Base-by-base conservation (phyloP, 2,329 filamentous ascomycete genomes). In the Microsporum ferrugineum region DNA sequence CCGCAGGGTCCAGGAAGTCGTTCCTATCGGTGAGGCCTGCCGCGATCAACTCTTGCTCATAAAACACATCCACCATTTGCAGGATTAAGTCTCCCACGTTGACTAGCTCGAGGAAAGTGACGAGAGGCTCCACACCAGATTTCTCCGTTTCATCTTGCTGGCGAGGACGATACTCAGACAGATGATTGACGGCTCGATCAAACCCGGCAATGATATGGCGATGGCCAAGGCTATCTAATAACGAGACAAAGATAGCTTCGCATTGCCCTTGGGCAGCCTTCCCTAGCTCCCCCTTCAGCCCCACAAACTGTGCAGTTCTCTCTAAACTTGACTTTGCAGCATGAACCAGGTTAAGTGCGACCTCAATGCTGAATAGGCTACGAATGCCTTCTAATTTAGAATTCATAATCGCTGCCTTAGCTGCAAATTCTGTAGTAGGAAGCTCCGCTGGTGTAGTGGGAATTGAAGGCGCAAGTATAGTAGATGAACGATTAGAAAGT, bases 61-160 rank as follows among this genome's bases (percentile, higher is more conserved):
- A 99, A 72, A 99, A 99, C 38, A 99, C 91, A 71, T 99, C 94
- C 62, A 99, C 85, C 94, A 99, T 99, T 73, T 99, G 94, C 63
- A 95, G 90, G 68, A 99, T 99, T 62, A 99, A 80, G 72, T 99
- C 94, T 62, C 94, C 94, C 0, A 99, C 92, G 71, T 99, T 99
- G 72, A 99, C 94, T 33, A 99, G 83, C 75, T 99, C 94, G 63
- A 99, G 84, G 69, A 99, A 99, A 0, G 89, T 96, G 53, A 96
- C 91, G 2, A 99, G 81, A 1, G 94, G 94, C 60, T 91, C 90
- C 5, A 96, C 91, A 0, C 88, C 89, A 8, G 83, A 78, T 68
- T 83, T 83, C 65, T 88, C 84, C 65, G 88, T 84, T 68, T 88
- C 89, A 0, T 69, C 70, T 64, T 76, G 74, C 58, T 95, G 88